phyloP scores from a whole-genome alignment of 805 yeast genomes.

The Candida lessepsii region DNA sequence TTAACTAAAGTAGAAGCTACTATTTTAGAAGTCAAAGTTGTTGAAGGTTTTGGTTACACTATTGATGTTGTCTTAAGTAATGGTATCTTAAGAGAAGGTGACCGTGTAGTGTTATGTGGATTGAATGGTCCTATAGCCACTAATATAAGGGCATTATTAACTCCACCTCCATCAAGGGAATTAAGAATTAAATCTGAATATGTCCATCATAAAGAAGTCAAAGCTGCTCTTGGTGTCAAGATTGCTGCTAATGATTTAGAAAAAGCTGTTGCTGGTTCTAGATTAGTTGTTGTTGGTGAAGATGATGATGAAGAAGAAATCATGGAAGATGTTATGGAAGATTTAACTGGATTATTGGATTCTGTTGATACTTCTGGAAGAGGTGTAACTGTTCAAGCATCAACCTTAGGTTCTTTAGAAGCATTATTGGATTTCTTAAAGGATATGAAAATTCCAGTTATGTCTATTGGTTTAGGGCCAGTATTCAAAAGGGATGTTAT shows the following conservation, averaged over 20 bases:
- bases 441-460: conserved; percentile 98
- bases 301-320: conserved; percentile 97
- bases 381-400: conserved; percentile 98
- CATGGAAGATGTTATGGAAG: conserved; percentile 99
- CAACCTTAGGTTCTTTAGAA: conserved; percentile 96
- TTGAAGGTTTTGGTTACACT: conserved; percentile 98
- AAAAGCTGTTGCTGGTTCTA: conserved; percentile 98
- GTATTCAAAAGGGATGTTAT: conserved; percentile 97
- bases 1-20: conserved; percentile 93
- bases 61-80: conserved; percentile 97
- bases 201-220: conserved; percentile 94
- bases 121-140: conserved; percentile 98
- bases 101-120: conserved; percentile 93
- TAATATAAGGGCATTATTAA: conserved; percentile 88
- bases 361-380: conserved; percentile 92
- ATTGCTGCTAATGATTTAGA: conserved; percentile 97
- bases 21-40: conserved; percentile 92
- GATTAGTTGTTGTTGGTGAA: conserved; percentile 90
- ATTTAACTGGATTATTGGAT: conserved; percentile 88
- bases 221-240: conserved; percentile 98
- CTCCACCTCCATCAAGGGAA: conserved; percentile 97
- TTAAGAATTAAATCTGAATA: conserved; percentile 95
- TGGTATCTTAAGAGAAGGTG: conserved; percentile 94
- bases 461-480: conserved; percentile 98
- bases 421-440: conserved; percentile 95